Percentiles rank a stretch among this genome's conserved stretches.
These are phyloP conservation scores for Tylopilus sp. DNA, from an alignment of 1,284 basidiomycete species.

Conservation along the genomic window DNA sequence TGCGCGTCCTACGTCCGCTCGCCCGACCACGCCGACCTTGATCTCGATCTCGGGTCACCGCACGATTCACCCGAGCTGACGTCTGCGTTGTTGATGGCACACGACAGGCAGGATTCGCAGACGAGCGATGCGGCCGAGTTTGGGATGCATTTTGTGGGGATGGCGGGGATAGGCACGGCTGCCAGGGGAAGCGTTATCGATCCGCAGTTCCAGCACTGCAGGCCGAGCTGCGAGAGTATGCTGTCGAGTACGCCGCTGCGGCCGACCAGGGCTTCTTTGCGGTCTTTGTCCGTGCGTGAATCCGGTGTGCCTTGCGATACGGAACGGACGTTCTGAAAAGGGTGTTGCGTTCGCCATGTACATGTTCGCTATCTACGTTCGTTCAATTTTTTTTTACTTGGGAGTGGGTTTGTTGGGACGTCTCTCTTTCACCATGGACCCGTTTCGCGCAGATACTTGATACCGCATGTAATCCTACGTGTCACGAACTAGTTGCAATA, in stretches of 20 bases:
- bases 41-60: slow-evolving; percentile 20
- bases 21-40: neutral
- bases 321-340: slow-evolving; percentile 8
- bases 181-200: slow-evolving; percentile 31
- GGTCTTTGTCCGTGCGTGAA: slow-evolving; percentile 7
- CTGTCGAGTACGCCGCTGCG: slow-evolving; percentile 3
- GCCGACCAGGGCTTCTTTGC: slow-evolving; percentile 2
- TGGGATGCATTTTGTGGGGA: slow-evolving; percentile 26
- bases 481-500: slow-evolving; percentile 12
- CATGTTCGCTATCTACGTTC: neutral
- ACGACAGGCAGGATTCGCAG: slow-evolving; percentile 25
- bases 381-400: neutral
- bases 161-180: slow-evolving; percentile 48
- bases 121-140: slow-evolving; percentile 31
- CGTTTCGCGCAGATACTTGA: neutral
- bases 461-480: slow-evolving; percentile 17
- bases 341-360: neutral
- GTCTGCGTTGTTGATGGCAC: slow-evolving; percentile 36
- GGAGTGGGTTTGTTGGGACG: neutral
- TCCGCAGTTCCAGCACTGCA: slow-evolving; percentile 5
- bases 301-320: neutral
- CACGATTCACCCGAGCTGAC: slow-evolving; percentile 26
- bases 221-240: slow-evolving; percentile 13
- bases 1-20: slow-evolving; percentile 14
- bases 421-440: slow-evolving; percentile 2